These are phyloP conservation scores for Clonostachys solani DNA, from an alignment of 2,329 filamentous ascomycete species.

Conservation along the genomic window DNA sequence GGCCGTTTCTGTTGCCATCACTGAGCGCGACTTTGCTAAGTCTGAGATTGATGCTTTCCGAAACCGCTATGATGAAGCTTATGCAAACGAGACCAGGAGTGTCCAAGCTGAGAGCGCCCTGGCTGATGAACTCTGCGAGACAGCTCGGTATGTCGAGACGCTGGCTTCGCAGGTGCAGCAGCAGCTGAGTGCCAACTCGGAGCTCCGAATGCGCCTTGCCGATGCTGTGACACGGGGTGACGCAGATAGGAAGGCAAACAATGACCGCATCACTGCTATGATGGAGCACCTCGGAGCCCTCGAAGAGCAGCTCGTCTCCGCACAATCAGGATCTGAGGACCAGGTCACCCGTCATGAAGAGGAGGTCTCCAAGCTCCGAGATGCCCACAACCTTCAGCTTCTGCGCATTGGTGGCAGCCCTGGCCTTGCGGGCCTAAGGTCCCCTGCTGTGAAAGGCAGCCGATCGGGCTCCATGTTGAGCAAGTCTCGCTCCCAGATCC, in stretches of 20 bases:
- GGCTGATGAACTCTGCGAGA: conserved; percentile 65
- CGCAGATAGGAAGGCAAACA: conserved; percentile 74
- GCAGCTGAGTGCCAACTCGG: conserved; percentile 75
- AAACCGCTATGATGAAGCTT: conserved; percentile 54
- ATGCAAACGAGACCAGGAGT: conserved; percentile 49
- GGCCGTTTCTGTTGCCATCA: conserved; percentile 64
- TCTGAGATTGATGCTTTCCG: conserved; percentile 60
- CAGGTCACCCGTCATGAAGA: conserved; percentile 81
- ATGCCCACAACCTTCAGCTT: conserved; percentile 73
- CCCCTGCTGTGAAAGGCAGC: conserved; percentile 21
- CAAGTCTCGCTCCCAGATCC: conserved; percentile 23
- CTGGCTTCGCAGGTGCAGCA: conserved; percentile 74
- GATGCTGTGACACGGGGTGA: conserved; percentile 82
- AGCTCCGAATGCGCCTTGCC: conserved; percentile 70
- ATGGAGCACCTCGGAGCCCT: conserved; percentile 76
- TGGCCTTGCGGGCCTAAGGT: conserved; percentile 20
- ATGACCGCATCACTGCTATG: conserved; percentile 76
- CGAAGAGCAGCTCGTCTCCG: conserved; percentile 78
- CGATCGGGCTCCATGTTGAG: conserved; percentile 27
- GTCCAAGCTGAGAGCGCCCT: conserved; percentile 59
- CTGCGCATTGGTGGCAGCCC: conserved; percentile 60
- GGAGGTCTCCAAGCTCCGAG: conserved; percentile 70
- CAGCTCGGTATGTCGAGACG: conserved; percentile 73
- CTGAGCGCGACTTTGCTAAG: conserved; percentile 68
- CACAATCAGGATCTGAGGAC: conserved; percentile 84